Base-by-base conservation (phyloP, 352 stramenopile species). In the Phytophthora citrophthora region DNA sequence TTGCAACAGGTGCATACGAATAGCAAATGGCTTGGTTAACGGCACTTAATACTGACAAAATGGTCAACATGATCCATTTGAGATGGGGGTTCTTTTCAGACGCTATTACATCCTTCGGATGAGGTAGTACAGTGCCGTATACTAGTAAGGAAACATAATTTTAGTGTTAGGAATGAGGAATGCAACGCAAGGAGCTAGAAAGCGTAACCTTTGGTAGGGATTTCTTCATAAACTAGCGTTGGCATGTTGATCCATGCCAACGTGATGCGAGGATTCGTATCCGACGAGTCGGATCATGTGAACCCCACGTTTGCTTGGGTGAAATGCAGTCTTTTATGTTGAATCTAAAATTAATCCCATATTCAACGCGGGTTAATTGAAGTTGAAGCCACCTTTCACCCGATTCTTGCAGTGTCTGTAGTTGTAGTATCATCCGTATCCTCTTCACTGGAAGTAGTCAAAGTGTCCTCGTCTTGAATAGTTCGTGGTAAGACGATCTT, bases 1-100 rank as follows among this genome's bases (percentile, higher is more conserved):
- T 84, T 18, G 77, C 74, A 34, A 91, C 84, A 12, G 82, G 82
- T 24, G 82, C 82, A 57, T 88, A 91, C 26, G 82, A 89, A 66
- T 87, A 89, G 73, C 83, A 91, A 39, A 91, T 82, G 10, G 70
- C 76, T 54, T 90, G 80, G 58, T 89, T 91, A 18, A 87, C 55
- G 27, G 67, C 77, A 26, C 76, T 83, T 34, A 91, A 74, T 18
- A 77, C 27, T 8, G 79, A 89, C 27, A 91, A 58, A 24, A 91
- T 72, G 6, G 61, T 60, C 24, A 91, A 47, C 83, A 91, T 88
- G 53, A 85, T 49, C 82, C 82, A 91, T 59, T 91, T 91, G 29
- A 34, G 29, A 10, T 34, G 29, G 8, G 29, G 29, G 8, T 34
- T 34, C 29, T 34, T 34, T 23, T 27, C 41, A 3, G 16, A 20